Evolutionary conservation across 2,329 filamentous ascomycete species (phyloP), one percentile per base, ranked within the genome.

Genomic region (Colletotrichum australisinense): DNA sequence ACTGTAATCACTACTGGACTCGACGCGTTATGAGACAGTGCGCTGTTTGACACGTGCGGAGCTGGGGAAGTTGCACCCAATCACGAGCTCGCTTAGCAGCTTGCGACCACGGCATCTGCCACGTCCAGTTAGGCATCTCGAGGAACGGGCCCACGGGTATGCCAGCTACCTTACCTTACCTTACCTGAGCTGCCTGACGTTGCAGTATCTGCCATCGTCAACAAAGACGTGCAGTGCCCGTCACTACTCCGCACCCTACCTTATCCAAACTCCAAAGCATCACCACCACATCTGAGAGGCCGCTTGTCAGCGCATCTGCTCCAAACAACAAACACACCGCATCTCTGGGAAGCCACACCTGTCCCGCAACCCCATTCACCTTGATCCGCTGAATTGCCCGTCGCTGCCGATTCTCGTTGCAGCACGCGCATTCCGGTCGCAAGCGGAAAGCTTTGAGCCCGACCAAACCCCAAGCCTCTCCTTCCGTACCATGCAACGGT

Each of bases 381-480:
- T 55, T 28, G 32, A 38, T n/a, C 28, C 26, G 24, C 46, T 64
- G 19, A 14, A 26, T 42, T 42, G 32, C 26, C 38, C 46, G 66
- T 59, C 38, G 59, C 64, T 70, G 26, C 56, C 66, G 28, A 62
- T 73, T 26, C 32, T 26, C 32, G 32, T 38, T 59, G 60, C 57
- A 22, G 55, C 49, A 62, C 56, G 71, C 71, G 62, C 67, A 70
- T 64, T 67, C 72, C 32, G 69, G 63, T 73, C 53, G 63, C 68
- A 68, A 62, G 57, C 68, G 72, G 63, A 64, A 67, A 74, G 58
- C 72, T 63, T 74, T 42, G 63, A 68, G 67, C 69, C 66, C 69
- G 71, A 74, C 63, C 60, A 57, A 58, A 65, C 46, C 56, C 49
- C 66, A 55, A 68, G 55, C 57, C 56, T 12, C 52, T 38, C 46